These are phyloP conservation scores for Capillidium rhysosporum DNA, from an alignment of 371 early-diverging fungal species.

Conservation along the genomic window DNA sequence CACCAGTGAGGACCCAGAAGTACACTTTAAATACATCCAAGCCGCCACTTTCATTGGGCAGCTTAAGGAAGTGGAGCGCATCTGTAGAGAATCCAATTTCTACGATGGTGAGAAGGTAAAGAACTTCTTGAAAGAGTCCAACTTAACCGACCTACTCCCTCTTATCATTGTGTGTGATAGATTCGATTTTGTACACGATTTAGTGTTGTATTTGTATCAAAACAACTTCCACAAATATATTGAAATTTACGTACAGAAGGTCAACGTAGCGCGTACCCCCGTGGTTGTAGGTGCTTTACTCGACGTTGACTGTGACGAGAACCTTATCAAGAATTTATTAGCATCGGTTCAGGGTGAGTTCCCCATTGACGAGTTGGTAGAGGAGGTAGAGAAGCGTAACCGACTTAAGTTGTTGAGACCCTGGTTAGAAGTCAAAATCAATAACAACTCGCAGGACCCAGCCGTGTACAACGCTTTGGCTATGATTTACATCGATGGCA, in stretches of 20 bases:
- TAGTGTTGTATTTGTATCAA: constrained; percentile 86
- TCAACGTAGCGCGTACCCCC: constrained; percentile 85
- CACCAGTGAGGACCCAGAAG: constrained; percentile 80
- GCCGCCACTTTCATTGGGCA: constrained; percentile 86
- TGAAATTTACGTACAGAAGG: constrained; percentile 94
- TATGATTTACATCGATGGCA: constrained; percentile 97
- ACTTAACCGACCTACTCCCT: constrained; percentile 85
- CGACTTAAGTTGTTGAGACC: constrained; percentile 86
- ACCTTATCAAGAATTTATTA: constrained; percentile 70
- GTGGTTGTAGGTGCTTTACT: constrained; percentile 90
- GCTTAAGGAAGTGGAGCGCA: constrained; percentile 91
- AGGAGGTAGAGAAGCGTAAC: constrained; percentile 87
- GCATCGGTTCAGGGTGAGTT: constrained; percentile 55
- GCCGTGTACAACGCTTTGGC: constrained; percentile 91
- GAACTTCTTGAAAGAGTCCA: constrained; percentile 91
- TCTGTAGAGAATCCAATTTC: constrained; percentile 84
- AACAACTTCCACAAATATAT: constrained; percentile 84
- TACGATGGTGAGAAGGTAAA: constrained; percentile 96
- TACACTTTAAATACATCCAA: constrained; percentile 95
- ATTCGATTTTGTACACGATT: constrained; percentile 88
- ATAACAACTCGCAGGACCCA: constrained; percentile 67
- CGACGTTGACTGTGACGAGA: constrained; percentile 95
- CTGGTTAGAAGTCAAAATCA: constrained; percentile 73
- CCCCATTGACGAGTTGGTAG: constrained; percentile 73
- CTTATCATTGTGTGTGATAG: constrained; percentile 96